Conservation (phyloP, 352 stramenopile genomes). For the Peronospora destructor region DNA sequence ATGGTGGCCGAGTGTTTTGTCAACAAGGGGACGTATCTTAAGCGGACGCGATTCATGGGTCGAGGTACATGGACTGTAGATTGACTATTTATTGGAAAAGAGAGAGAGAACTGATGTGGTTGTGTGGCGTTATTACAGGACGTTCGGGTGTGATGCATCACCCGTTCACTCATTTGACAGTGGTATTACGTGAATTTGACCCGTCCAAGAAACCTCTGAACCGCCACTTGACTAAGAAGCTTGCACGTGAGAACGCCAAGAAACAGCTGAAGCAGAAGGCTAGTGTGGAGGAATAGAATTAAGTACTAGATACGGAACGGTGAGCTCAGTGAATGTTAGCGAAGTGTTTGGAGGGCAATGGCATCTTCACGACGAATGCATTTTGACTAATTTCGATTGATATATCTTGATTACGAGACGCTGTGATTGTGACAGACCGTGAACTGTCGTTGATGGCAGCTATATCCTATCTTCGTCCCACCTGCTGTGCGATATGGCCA, state of each 20-base stretch:
- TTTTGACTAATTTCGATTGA: too few species aligned
- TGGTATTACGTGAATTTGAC: slow-evolving; percentile 74
- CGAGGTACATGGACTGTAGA: slow-evolving; percentile 37
- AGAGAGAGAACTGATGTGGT: not conserved
- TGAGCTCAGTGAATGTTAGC: too few species aligned
- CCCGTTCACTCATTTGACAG: slow-evolving; percentile 71
- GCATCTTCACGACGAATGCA: too few species aligned
- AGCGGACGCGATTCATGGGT: slow-evolving; percentile 81
- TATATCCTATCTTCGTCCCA: too few species aligned
- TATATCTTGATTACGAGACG: too few species aligned
- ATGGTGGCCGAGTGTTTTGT: slow-evolving; percentile 81
- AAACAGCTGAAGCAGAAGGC: slow-evolving; percentile 18
- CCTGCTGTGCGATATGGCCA: too few species aligned
- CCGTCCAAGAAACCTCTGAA: slow-evolving; percentile 70
- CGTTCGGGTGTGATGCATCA: slow-evolving; percentile 81
- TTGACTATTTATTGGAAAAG: not conserved
- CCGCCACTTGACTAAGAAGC: slow-evolving; percentile 69
- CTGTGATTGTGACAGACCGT: too few species aligned
- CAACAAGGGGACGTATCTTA: slow-evolving; percentile 79
- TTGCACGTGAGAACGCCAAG: slow-evolving; percentile 46
- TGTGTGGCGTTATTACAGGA: slow-evolving; percentile 31
- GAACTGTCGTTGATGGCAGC: too few species aligned
- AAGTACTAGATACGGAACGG: not conserved
- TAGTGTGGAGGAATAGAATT: slow-evolving; percentile 32
- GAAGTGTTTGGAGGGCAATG: too few species aligned